These are phyloP conservation scores for Phaffomyces antillensis DNA, from an alignment of 805 yeast genomes.

Conservation along the genomic window DNA sequence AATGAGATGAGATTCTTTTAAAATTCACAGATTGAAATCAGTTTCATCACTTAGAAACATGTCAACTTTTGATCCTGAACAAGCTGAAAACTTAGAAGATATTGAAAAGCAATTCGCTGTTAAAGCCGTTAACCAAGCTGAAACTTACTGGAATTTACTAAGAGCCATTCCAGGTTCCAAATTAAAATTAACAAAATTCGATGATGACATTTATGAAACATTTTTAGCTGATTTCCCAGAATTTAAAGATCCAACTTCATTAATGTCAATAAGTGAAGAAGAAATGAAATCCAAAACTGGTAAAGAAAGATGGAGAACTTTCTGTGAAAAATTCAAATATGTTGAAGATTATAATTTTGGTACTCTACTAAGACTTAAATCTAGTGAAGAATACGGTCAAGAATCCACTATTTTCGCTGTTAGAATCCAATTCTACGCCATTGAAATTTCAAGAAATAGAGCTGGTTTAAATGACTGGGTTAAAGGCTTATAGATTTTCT, in stretches of 20 bases:
- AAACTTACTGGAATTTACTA: conserved; percentile 83
- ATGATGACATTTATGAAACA: conserved; percentile 59
- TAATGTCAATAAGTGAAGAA: conserved; percentile 59
- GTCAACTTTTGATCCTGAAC: conserved; percentile 64
- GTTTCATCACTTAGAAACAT: background rate
- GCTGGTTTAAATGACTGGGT: conserved; percentile 91
- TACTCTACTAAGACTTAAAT: conserved; percentile 73
- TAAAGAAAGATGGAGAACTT: conserved; percentile 87
- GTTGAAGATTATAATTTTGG: conserved; percentile 95
- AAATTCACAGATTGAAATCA: background rate
- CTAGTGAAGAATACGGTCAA: conserved; percentile 71
- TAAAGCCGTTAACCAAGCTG: conserved; percentile 92
- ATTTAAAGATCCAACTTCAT: conserved; percentile 52
- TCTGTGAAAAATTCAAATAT: conserved; percentile 75
- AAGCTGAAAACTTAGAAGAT: conserved; percentile 91
- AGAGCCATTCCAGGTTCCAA: conserved; percentile 71
- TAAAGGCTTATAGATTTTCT: conserved; percentile 1
- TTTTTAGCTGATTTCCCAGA: conserved; percentile 82
- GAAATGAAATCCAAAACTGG: conserved; percentile 75
- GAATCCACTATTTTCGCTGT: conserved; percentile 82
- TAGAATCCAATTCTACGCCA: conserved; percentile 90
- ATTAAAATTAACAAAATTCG: conserved; percentile 63
- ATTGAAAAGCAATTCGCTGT: conserved; percentile 98
- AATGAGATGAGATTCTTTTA: background rate
- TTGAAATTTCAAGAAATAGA: conserved; percentile 90